Evolutionary conservation across 306 rosid species (phyloP), one percentile per base, ranked within the genome.

Genomic region (Purshia tridentata): DNA sequence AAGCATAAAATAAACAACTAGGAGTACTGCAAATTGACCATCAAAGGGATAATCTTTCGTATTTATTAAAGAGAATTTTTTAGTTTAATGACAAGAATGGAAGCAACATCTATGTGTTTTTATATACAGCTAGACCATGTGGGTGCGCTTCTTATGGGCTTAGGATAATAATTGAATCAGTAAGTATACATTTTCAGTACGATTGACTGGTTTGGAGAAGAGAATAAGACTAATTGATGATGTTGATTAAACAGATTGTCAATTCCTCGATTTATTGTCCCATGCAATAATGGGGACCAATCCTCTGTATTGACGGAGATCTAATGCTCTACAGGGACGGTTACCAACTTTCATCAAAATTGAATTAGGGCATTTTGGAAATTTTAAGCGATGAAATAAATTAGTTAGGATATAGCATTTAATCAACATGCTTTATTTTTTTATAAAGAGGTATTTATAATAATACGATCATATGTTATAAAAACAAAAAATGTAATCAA

Each of bases 101-200:
- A 69, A 51, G 76, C 60, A 69, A 72, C 74, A 75, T 19, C 65
- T 76, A 49, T 67, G 50, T 46, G 72, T 63, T 49, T 49, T 46
- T 23, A 23, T 23, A 54, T 77, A 81, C 89, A 80, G 87, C 82
- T n/a, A 67, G 78, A 81, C 89, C 87, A 86, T 86, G 87, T 86
- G 89, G 58, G 65, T 39, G 61, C 72, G 73, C 78, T 50, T 52
- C 65, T 48, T 41, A 22, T 14, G 53, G 47, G 37, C 52, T 41
- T 44, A 52, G n/a, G 54, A 48, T 37, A 51, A 69, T 20, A 41
- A 46, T 40, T 41, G 0, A 54, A 55, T 61, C 8, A 16, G 9
- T 12, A 58, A 37, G 41, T 29, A 39, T 44, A 41, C 63, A 23
- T 22, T 46, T 55, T 76, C 41, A 70, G 67, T 51, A 37, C 23